Evolutionary conservation across 108 stramenopile genomes (phyloP), one percentile per base, ranked within the genome.

Genomic region (Fragilariopsis cylindrus): DNA sequence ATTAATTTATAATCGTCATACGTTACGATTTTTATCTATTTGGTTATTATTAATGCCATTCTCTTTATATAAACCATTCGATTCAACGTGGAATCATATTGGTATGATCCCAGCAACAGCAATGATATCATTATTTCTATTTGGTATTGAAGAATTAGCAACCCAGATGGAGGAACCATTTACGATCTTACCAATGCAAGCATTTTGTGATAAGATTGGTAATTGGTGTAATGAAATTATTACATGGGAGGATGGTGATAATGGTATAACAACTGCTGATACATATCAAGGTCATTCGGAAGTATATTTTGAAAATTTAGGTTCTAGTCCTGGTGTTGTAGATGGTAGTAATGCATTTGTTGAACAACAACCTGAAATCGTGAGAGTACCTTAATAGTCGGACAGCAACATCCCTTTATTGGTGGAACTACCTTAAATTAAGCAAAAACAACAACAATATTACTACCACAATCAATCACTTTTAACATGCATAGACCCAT

Each of bases 131-230:
- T 53, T 80, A 4, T 84, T 86, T 50, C 60, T 90, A 41, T 88
- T 90, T 62, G 90, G 90, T 72, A 90, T 90, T 57, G 90, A 90
- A 68, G 88, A 88, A 76, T 66, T 90, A 53, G 86, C 75, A 7
- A 86, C 85, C 30, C 90, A 90, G 64, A 56, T 91, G 49, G 90
- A 91, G 77, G 90, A 91, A 49, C 90, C 90, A 15, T 91, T 91
- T 63, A 88, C 85, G 15, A 82, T 91, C 45, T 71, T 91, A 6
- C 91, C 91, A 19, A 81, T 78, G 81, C 86, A 85, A 68, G 84
- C 75, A 5, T 88, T 88, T 48, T 89, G 88, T 68, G 88, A 89
- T 62, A 89, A 85, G 75, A 87, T 89, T 76, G 57, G 63, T 47
- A 78, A 78, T 52, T 81, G 79, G 73, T 87, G 87, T 65, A 79